Evolutionary conservation across 2,329 filamentous ascomycete genomes (phyloP).

Genomic region (Apiospora saccharicola): DNA sequence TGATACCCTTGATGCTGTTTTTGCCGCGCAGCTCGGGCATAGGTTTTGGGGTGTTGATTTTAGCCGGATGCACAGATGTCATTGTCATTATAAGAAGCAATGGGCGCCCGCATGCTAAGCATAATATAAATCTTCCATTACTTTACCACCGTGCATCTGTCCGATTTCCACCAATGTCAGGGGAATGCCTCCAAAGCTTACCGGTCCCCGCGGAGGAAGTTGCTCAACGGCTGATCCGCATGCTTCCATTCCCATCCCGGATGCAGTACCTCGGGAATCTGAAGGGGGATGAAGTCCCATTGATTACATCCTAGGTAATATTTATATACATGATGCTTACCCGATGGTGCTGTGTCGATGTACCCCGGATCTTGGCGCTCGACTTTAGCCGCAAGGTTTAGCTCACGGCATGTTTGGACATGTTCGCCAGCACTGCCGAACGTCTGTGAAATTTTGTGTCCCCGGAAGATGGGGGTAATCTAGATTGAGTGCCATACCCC

Average conservation of each 20-base stretch:
- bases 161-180: neutral
- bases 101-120: too few relatives aligned
- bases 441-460: neutral
- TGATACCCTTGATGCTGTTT: neutral
- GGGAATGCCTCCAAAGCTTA: neutral
- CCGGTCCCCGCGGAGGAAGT: neutral
- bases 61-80: neutral
- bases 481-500: neutral
- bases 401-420: neutral
- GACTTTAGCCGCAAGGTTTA: neutral
- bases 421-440: neutral
- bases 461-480: neutral
- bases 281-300: neutral
- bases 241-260: too few relatives aligned
- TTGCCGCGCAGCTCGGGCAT: neutral
- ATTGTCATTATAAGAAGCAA: too few relatives aligned
- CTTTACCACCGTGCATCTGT: neutral
- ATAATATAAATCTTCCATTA: neutral
- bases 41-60: neutral
- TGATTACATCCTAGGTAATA: neutral
- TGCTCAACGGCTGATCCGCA: neutral
- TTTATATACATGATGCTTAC: neutral
- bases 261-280: neutral
- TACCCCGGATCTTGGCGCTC: constrained; percentile 12
- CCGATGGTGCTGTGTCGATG: neutral